Conservation (phyloP, 192 early-diverging fungal species). For the Phycomyces nitens region DNA sequence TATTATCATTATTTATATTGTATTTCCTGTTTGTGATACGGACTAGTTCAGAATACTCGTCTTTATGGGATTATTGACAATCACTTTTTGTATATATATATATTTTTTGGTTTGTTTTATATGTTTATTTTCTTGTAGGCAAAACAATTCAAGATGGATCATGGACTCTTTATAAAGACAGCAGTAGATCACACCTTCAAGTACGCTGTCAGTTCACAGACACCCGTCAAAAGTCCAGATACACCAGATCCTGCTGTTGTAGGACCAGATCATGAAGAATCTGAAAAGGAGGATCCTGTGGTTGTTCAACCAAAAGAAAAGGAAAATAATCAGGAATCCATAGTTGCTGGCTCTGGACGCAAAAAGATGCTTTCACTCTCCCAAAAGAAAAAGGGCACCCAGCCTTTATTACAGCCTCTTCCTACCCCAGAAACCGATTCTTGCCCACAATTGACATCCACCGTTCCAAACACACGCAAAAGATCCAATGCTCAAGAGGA, state of each 20-base stretch:
- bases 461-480: neutral
- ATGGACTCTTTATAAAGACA: conserved; percentile 38
- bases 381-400: neutral
- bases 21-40: conserved; percentile 3
- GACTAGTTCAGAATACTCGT: too few species aligned
- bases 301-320: neutral
- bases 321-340: neutral
- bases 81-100: too few species aligned
- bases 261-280: neutral
- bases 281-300: neutral
- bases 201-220: conserved; percentile 24
- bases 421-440: too few species aligned
- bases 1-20: too few species aligned
- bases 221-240: too few species aligned
- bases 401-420: neutral
- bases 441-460: neutral
- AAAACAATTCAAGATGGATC: conserved; percentile 46
- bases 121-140: conserved; percentile 40
- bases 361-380: neutral
- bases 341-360: too few species aligned
- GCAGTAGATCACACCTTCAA: conserved; percentile 39
- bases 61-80: too few species aligned
- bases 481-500: neutral
- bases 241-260: neutral
- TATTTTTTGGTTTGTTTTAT: neutral